Percentiles rank a stretch among this genome's conserved stretches.
Conservation (phyloP, 179 eudicot genomes). For the Vitellaria paradoxa region DNA sequence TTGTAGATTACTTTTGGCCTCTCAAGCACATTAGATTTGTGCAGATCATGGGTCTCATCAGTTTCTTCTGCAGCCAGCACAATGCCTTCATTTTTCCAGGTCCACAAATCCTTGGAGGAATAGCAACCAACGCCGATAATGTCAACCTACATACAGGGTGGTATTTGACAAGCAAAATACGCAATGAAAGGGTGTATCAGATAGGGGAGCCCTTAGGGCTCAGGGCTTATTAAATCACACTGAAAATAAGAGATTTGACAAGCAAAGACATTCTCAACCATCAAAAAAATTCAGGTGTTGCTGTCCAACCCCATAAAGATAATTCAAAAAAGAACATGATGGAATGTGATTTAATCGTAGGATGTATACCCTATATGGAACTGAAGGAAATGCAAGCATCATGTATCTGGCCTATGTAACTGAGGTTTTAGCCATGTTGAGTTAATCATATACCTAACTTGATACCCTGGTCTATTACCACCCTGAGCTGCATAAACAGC, state of each 20-base stretch:
- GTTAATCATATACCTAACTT: background rate
- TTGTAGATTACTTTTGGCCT: conserved; percentile 95
- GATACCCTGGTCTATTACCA: background rate
- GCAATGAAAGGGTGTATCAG: background rate
- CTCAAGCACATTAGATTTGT: conserved; percentile 84
- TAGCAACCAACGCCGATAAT: conserved; percentile 94
- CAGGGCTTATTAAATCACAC: no score
- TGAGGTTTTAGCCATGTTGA: background rate
- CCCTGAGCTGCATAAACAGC: background rate
- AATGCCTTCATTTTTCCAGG: conserved; percentile 94
- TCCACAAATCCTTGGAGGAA: conserved; percentile 94
- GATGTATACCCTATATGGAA: background rate
- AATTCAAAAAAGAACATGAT: background rate
- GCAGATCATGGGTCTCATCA: conserved; percentile 83
- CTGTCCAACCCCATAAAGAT: background rate
- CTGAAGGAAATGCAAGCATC: background rate
- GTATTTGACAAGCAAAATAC: background rate
- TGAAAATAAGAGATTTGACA: no score
- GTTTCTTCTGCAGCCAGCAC: conserved; percentile 79
- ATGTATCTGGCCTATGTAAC: background rate
- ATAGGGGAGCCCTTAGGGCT: no score
- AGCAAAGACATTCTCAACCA: no score
- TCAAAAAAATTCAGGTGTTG: background rate
- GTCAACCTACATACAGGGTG: conserved; percentile 59
- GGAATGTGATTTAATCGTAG: background rate